Conservation (phyloP, 2,329 filamentous ascomycete species). For the Trichoderma aggressivum region DNA sequence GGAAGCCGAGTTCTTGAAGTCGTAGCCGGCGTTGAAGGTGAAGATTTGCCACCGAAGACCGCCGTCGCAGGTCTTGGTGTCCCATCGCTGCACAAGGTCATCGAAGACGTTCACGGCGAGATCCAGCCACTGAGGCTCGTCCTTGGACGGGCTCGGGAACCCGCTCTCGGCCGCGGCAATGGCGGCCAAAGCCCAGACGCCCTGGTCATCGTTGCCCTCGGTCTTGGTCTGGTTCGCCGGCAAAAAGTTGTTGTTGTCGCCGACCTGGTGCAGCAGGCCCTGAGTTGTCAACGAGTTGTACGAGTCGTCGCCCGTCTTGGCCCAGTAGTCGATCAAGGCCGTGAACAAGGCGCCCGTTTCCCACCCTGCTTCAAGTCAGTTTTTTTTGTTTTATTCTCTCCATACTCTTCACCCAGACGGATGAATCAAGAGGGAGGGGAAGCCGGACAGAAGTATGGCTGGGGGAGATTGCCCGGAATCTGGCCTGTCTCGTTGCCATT, state of each 20-base stretch:
- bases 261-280: slow-evolving; percentile 54
- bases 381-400: not conserved
- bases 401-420: not conserved
- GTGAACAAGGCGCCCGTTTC: slow-evolving; percentile 10
- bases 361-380: slow-evolving; percentile 7
- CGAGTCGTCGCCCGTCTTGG: slow-evolving; percentile 56
- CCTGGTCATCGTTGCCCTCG: slow-evolving; percentile 64
- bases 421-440: not conserved
- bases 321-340: slow-evolving; percentile 63
- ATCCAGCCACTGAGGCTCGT: slow-evolving; percentile 62
- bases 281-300: slow-evolving; percentile 55
- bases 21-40: slow-evolving; percentile 62
- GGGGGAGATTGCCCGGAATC: slow-evolving; percentile 47
- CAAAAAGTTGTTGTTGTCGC: slow-evolving; percentile 54
- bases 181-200: slow-evolving; percentile 72
- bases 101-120: slow-evolving; percentile 67
- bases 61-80: slow-evolving; percentile 58
- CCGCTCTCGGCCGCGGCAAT: slow-evolving; percentile 69
- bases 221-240: slow-evolving; percentile 53
- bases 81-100: not conserved
- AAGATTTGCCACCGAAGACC: slow-evolving; percentile 79
- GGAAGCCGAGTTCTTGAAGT: slow-evolving; percentile 52
- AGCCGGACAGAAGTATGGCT: slow-evolving; percentile 52
- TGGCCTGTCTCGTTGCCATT: slow-evolving; percentile 51
- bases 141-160: slow-evolving; percentile 60